Base-by-base conservation (phyloP, 2,329 filamentous ascomycete genomes). In the Magnaporthales sp. region DNA sequence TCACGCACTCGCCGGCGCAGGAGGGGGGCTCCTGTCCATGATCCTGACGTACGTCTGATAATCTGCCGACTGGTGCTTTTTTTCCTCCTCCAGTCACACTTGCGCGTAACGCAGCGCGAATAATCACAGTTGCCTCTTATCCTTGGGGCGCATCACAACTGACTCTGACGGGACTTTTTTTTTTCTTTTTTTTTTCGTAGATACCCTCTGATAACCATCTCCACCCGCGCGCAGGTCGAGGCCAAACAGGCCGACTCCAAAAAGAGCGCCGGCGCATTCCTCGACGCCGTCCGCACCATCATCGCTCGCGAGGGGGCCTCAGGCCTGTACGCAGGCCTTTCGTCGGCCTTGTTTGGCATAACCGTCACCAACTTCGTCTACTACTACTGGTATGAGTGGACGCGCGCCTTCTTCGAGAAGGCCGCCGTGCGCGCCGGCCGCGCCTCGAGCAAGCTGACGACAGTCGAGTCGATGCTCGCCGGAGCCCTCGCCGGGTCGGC, bases 361-460 rank as follows among this genome's bases (percentile, higher is more conserved):
- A 95, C 91, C 78, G 89, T 99, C 72, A 99, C 95, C 73, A 99
- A 99, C 83, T 99, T 99, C 77, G 94, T 99, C 63, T 99, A 99
- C 84, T 99, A 99, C 82, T 99, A 98, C 84, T 99, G 92, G 94
- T 99, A 98, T 80, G 95, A 99, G 81, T 99, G 92, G 91, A 95
- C 93, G 69, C 89, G 93, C 68, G 85, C 90, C 64, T 90, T 90
- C 76, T 97, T 98, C 80, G 92, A 92, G 77, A 83, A 84, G 70
- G 91, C 92, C 10, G 92, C 93, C 62, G 77, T 84, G 67, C 89
- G 65, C 64, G 83, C 91, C 66, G 91, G 91, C 38, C 88, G 92
- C 70, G 85, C 88, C 67, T 88, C 86, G 69, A 90, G 87, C 79
- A 93, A 93, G 77, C 89, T 99, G 76, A 95, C 92, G 22, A 96